Conservation (phyloP, 148 eudicot genomes). For the Nyssa sinensis region DNA sequence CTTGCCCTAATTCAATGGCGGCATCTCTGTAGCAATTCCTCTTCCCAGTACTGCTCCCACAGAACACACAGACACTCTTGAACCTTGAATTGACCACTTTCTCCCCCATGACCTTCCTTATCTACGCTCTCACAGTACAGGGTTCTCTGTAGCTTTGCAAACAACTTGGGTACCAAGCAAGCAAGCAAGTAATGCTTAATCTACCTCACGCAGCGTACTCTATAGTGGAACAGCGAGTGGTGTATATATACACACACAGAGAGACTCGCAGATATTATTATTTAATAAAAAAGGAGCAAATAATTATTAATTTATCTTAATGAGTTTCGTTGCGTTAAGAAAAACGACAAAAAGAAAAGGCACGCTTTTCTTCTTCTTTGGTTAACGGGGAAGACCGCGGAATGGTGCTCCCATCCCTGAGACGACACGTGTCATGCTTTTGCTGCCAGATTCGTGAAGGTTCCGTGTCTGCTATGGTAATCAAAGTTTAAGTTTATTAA, state of each 20-base stretch:
- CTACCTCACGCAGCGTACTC: background rate
- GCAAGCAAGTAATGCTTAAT: too few relatives aligned
- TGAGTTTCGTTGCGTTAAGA: background rate
- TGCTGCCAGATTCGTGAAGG: background rate
- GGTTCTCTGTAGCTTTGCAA: background rate
- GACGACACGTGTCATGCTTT: background rate
- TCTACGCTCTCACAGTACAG: too few relatives aligned
- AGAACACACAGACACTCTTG: slow-evolving; percentile 56
- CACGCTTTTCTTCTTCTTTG: background rate
- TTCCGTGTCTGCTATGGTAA: background rate
- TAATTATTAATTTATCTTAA: too few relatives aligned
- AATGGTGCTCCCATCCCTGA: background rate
- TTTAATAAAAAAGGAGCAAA: too few relatives aligned
- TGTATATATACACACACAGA: background rate
- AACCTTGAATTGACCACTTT: slow-evolving; percentile 35
- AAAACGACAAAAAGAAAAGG: slow-evolving; percentile 28
- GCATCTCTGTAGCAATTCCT: slow-evolving; percentile 45
- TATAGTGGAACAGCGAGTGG: background rate
- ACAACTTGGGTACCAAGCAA: background rate
- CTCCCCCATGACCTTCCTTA: slow-evolving; percentile 11
- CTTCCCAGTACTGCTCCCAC: slow-evolving; percentile 60
- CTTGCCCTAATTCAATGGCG: slow-evolving; percentile 55
- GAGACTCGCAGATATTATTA: background rate
- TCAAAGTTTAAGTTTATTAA: too few relatives aligned
- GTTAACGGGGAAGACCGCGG: background rate